phyloP scores from a whole-genome alignment of 306 rosid species.

The Vigna angularis region DNA sequence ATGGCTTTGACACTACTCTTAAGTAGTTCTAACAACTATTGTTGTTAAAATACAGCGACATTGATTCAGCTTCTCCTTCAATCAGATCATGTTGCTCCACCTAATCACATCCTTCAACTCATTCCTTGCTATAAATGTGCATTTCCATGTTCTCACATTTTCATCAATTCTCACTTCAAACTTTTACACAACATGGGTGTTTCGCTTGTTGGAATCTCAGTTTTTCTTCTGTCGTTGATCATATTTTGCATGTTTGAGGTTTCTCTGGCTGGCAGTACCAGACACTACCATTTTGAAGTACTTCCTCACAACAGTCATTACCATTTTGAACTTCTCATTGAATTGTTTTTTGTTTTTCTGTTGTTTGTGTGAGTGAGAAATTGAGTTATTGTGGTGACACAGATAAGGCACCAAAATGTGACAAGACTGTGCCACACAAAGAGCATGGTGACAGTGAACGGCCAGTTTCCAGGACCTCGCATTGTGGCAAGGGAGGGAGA shows the following conservation, averaged over 20 bases:
- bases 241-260: slow-evolving; percentile 35
- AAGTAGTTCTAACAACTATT: slow-evolving; percentile 66
- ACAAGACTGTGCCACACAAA: slow-evolving; percentile 69
- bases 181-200: slow-evolving; percentile 50
- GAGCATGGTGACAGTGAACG: slow-evolving; percentile 75
- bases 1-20: slow-evolving; percentile 76
- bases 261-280: slow-evolving; percentile 56
- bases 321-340: background rate
- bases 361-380: background rate
- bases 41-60: slow-evolving; percentile 39
- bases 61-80: slow-evolving; percentile 39
- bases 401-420: slow-evolving; percentile 65
- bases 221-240: slow-evolving; percentile 41
- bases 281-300: slow-evolving; percentile 74
- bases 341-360: background rate
- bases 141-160: background rate
- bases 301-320: background rate
- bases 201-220: slow-evolving; percentile 29
- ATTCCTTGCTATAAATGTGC: slow-evolving; percentile 40
- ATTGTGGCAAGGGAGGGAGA: slow-evolving; percentile 79
- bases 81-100: slow-evolving; percentile 20
- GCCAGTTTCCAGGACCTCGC: slow-evolving; percentile 78
- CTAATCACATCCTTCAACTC: slow-evolving; percentile 20
- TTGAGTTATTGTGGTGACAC: background rate
- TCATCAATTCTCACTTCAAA: slow-evolving; percentile 34